Base-by-base conservation (phyloP, 2,329 filamentous ascomycete species). In the Colletotrichum truncatum region DNA sequence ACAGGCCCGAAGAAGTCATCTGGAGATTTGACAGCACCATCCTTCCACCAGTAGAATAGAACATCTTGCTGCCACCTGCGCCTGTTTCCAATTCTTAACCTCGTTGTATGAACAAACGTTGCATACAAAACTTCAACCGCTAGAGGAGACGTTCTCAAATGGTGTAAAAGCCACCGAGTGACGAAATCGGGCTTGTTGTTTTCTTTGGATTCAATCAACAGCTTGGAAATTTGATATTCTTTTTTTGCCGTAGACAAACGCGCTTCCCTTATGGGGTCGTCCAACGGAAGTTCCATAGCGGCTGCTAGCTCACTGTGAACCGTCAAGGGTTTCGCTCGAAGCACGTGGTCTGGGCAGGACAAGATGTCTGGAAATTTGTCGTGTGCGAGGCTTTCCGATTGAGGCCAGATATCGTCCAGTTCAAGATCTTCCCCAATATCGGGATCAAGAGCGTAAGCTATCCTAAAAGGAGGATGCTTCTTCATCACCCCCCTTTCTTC, bases 161-260 rank as follows among this genome's bases (percentile, higher is more conserved):
- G 80, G 49, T 87, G 82, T 11, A 87, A 76, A 3, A 87, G 73
- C 85, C 85, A 87, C 39, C 82, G 77, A 67, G 82, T 82, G 69
- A 87, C 79, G 60, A 79, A 84, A 52, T 85, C 80, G 1, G 72
- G 73, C 67, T 80, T 82, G 68, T 78, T 76, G 3, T 77, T 77
- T 3, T 71, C 69, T 10, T 76, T 70, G 3, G 73, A 69, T 3
- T 80, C 78, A 23, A 68, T 69, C 51, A 85, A 71, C 10, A 85
- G 76, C 6, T 73, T 77, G 43, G 81, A 74, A 54, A 86, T 86
- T 30, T 76, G 77, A n/a, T 77, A 79, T 70, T 87, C 85, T 62
- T 84, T 86, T 53, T 78, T 75, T 3, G 82, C 81, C 18, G 78
- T 73, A 2, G 77, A 75, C 52, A 84, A 69, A n/a, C 72, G 74